A percentile compares a stretch with the other conserved stretches of the same genome.
phyloP scores from a whole-genome alignment of 2,329 filamentous ascomycete species.

The Paradendryphiella salina region DNA sequence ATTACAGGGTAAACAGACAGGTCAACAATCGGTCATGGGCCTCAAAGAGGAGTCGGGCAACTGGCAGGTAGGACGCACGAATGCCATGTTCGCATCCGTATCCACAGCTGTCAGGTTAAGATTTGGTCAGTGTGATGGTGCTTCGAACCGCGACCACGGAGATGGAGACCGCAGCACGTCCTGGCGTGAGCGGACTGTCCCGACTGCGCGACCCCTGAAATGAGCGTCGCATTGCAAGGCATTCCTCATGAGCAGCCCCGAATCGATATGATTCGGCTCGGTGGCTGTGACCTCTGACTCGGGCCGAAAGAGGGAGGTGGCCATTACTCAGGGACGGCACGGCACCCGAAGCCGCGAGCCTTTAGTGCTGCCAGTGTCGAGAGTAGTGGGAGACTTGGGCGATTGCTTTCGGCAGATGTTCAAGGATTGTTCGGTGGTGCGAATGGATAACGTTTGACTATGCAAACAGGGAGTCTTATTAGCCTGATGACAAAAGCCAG shows the following conservation, averaged over 20 bases:
- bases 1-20: constrained; percentile 6
- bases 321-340: constrained; percentile 18
- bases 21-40: background rate
- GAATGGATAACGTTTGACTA: background rate
- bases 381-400: background rate
- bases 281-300: constrained; percentile 17
- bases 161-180: constrained; percentile 20
- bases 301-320: constrained; percentile 17
- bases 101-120: constrained; percentile 19
- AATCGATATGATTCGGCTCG: constrained; percentile 17
- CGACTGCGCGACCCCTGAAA: constrained; percentile 21
- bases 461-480: constrained; percentile 6
- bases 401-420: background rate
- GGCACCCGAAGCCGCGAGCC: constrained; percentile 7
- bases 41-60: constrained; percentile 1
- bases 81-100: background rate
- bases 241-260: constrained; percentile 4
- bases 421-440: background rate
- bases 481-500: constrained; percentile 4
- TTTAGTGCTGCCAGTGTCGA: background rate
- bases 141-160: constrained; percentile 24
- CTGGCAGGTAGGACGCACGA: background rate
- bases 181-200: constrained; percentile 26
- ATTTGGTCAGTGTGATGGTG: constrained; percentile 31
- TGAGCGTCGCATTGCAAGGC: constrained; percentile 15